Evolutionary conservation across 805 yeast genomes (phyloP).

Genomic region (Wickerhamiella alocasiicola): DNA sequence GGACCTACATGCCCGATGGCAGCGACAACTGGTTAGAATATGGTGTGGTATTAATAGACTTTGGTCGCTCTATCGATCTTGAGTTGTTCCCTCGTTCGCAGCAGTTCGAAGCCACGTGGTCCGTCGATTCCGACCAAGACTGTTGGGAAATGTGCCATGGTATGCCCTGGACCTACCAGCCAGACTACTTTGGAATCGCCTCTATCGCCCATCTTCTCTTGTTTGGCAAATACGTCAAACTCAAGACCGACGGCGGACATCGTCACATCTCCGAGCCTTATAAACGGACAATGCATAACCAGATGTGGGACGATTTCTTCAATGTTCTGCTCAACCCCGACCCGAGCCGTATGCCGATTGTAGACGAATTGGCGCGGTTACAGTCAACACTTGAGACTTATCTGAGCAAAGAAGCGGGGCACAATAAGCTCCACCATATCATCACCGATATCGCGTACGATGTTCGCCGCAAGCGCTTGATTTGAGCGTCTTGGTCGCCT

Average conservation of each 20-base stretch:
- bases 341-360: conserved; percentile 31
- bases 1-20: conserved; percentile 6
- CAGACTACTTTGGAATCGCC: conserved; percentile 77
- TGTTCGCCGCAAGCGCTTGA: conserved; percentile 6
- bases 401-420: conserved; percentile 24
- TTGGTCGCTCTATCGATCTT: conserved; percentile 69
- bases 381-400: conserved; percentile 34
- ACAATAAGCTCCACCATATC: neutral
- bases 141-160: conserved; percentile 55
- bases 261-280: conserved; percentile 29
- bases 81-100: conserved; percentile 39
- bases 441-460: conserved; percentile 9
- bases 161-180: conserved; percentile 61
- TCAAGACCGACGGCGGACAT: conserved; percentile 19
- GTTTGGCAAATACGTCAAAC: conserved; percentile 52
- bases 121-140: conserved; percentile 46
- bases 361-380: conserved; percentile 27
- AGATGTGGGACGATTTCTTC: conserved; percentile 59
- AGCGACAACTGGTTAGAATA: conserved; percentile 33
- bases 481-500: neutral
- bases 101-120: conserved; percentile 48
- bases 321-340: conserved; percentile 48
- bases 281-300: conserved; percentile 65
- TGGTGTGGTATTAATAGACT: conserved; percentile 61
- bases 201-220: conserved; percentile 58